A percentile compares a stretch with the other conserved stretches of the same genome.
These are phyloP conservation scores for Eutrema salsugineum DNA, from an alignment of 441 rosid genomes.

Conservation along the genomic window DNA sequence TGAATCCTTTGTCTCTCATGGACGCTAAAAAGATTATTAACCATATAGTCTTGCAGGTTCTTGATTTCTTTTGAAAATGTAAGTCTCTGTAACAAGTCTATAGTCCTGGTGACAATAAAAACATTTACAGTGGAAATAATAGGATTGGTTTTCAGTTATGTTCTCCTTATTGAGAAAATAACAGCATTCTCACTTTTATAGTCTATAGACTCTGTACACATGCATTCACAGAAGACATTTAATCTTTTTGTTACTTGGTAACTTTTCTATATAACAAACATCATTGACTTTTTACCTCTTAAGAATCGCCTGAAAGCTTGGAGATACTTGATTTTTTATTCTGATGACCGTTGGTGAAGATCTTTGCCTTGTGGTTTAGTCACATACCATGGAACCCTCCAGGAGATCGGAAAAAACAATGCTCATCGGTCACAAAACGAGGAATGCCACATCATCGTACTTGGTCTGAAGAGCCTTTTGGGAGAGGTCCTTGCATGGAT, in stretches of 20 bases:
- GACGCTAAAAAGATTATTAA: neutral
- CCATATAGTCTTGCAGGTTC: neutral
- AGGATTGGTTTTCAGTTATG: neutral
- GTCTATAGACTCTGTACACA: neutral
- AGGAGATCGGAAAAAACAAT: neutral
- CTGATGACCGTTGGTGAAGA: neutral
- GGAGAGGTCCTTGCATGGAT: conserved; percentile 40
- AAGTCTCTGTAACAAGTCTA: neutral
- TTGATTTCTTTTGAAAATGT: neutral
- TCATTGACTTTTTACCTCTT: neutral
- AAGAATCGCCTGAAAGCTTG: neutral
- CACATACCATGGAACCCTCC: neutral
- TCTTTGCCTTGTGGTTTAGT: neutral
- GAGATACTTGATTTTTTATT: neutral
- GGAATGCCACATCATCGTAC: conserved; percentile 22
- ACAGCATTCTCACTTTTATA: neutral
- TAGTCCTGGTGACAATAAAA: neutral
- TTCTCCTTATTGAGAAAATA: neutral
- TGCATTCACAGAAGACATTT: neutral
- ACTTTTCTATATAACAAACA: conserved; percentile 7
- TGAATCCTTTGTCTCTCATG: conserved; percentile 22
- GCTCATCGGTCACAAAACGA: neutral
- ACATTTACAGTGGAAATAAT: neutral
- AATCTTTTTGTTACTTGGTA: neutral
- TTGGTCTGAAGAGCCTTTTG: conserved; percentile 42